Base-by-base conservation (phyloP, 2,329 filamentous ascomycete genomes). In the Botrytis paeoniae region DNA sequence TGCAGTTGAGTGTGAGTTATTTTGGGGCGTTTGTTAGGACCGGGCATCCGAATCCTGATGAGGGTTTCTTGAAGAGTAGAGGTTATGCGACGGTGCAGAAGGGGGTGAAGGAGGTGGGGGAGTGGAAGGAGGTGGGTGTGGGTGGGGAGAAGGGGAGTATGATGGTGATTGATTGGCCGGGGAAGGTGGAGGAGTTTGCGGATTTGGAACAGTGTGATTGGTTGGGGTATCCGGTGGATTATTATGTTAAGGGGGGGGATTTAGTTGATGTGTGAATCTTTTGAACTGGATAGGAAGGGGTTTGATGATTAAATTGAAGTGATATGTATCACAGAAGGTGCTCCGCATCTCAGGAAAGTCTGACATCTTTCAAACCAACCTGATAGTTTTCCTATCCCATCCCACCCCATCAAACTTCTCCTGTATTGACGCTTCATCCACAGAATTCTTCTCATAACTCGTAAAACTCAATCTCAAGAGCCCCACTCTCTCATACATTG, bases 161-260 rank as follows among this genome's bases (percentile, higher is more conserved):
- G 43, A 82, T 83, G 75, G 75, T 84, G 18, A 76, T 87, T 73
- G 84, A 87, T 78, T 86, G 82, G 76, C 84, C 85, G 0, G 81
- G 83, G 45, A 79, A 76, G 54, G 81, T 79, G 12, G 81, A 79
- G 9, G 74, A 76, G 0, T 87, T 86, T 75, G 79, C 83, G 51
- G 85, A 88, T 78, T 79, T 85, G 73, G 79, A 83, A 74, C 85
- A 87, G 80, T 87, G 85, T 76, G 80, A 79, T 12, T 85, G 82
- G 75, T 75, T 85, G 75, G 83, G 83, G 45, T 85, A 85, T 76
- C 80, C 81, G 22, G 77, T 85, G 66, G 78, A 76, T 48, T 85
- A 84, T 75, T 84, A 84, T 76, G 72, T 84, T 84, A 10, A 72
- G 78, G n/a, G 76, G 77, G 8, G 75, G 77, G n/a, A 57, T 37